These are phyloP conservation scores for Drosera capensis DNA, from an alignment of 148 eudicot genomes.

Conservation along the genomic window DNA sequence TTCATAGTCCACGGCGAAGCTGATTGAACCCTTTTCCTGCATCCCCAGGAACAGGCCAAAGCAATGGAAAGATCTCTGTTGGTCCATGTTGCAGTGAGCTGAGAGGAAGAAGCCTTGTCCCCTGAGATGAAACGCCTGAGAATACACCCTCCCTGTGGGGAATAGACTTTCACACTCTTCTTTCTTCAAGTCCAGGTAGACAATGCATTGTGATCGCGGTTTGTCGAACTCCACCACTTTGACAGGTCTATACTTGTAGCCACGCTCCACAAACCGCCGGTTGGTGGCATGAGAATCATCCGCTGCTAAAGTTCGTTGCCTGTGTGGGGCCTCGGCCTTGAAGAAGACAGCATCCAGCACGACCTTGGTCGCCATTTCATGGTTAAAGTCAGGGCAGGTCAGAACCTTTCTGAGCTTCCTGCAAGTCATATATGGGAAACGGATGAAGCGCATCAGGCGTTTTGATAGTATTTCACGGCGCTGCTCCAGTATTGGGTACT, in stretches of 20 bases:
- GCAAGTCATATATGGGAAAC: constrained; percentile 80
- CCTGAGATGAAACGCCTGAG: constrained; percentile 86
- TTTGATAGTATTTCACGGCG: constrained; percentile 60
- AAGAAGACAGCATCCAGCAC: constrained; percentile 81
- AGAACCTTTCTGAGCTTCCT: constrained; percentile 70
- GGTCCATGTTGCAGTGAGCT: constrained; percentile 93
- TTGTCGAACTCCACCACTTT: constrained; percentile 80
- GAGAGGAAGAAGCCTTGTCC: constrained; percentile 92
- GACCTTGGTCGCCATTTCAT: constrained; percentile 60
- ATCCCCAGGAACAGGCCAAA: constrained; percentile 83
- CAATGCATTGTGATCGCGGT: constrained; percentile 78
- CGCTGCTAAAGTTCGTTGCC: constrained; percentile 45
- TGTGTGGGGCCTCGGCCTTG: constrained; percentile 80
- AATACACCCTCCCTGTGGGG: constrained; percentile 77
- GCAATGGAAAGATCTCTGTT: constrained; percentile 73
- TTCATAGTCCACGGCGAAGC: constrained; percentile 79
- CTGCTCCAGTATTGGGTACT: constrained; percentile 60
- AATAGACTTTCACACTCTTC: constrained; percentile 65
- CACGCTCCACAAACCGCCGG: constrained; percentile 55
- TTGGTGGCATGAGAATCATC: constrained; percentile 43
- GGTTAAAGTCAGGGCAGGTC: constrained; percentile 69
- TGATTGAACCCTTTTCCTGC: constrained; percentile 89
- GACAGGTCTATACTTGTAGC: constrained; percentile 82
- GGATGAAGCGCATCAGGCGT: constrained; percentile 58
- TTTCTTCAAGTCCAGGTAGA: constrained; percentile 65